Evolutionary conservation across 768 basidiomycete species (phyloP), one percentile per base, ranked within the genome.

Genomic region (Rhizopogon rudus): DNA sequence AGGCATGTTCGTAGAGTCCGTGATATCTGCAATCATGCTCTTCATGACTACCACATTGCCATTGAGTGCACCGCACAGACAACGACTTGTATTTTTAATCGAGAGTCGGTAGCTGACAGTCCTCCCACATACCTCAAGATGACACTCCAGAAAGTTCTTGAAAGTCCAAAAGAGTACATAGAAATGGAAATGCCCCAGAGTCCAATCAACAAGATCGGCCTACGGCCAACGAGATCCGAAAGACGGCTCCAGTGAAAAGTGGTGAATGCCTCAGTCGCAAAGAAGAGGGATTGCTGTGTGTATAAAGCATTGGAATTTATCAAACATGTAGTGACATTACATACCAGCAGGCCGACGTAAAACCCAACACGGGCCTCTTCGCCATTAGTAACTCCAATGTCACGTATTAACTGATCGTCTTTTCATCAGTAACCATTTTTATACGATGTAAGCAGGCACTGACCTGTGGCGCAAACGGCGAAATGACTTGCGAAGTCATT

Each of bases 381-480:
- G 13, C 74, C 75, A 40, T 72, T 64, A 13, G 74, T 75, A 35
- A 74, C 66, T 12, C 58, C 55, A 14, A 57, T 46, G 31, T 57
- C 45, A 22, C 56, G 50, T 14, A 59, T 57, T 2, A 59, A 33
- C 55, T 57, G 55, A 6, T 6, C 13, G 40, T 16, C 17, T 46
- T 46, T 31, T 10, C n/a, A 9, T 46, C 31, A 33, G n/a, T 25
- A 10, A 17, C 20, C 4, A 17, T 17, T 33, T 13, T 12, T 17
- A 28, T 51, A 55, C 28, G 55, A 55, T 37, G 46, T 49, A 35
- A 57, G 52, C 31, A 44, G 22, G 29, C 12, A 52, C 75, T 48
- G 55, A 83, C 84, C 71, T 87, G 80, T 4, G 83, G 83, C 39
- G 81, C 77, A 63, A 87, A 88, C 0, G 87, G 87, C 54, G 79